Percentiles rank a stretch among this genome's conserved stretches.
Conservation (phyloP, 208 protist genomes). For the Sergeia podlipaevii region DNA sequence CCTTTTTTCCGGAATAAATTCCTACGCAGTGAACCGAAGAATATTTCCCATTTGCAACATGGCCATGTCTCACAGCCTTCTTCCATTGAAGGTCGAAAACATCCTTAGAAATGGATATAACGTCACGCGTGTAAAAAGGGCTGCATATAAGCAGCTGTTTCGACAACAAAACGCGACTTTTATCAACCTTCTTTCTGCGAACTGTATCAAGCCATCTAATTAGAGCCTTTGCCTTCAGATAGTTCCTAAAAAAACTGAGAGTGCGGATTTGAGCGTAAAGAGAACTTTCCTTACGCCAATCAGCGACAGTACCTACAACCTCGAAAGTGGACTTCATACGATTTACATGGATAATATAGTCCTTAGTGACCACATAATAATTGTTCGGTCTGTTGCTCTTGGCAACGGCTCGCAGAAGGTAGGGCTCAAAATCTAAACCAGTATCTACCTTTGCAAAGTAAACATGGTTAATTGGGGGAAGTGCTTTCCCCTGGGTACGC, state of each 20-base stretch:
- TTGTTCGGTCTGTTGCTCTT: conserved; percentile 58
- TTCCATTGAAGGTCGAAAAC: conserved; percentile 27
- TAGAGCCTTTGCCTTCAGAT: conserved; percentile 46
- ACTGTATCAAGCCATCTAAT: conserved; percentile 25
- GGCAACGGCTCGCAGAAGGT: conserved; percentile 73
- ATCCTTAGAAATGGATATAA: conserved; percentile 17
- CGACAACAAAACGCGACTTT: conserved; percentile 21
- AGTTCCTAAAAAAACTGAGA: conserved; percentile 65
- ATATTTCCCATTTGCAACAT: neutral
- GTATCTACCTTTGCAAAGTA: conserved; percentile 72
- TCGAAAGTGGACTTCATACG: conserved; percentile 39
- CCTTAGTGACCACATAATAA: conserved; percentile 78
- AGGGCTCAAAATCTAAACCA: conserved; percentile 72
- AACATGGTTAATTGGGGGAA: conserved; percentile 73
- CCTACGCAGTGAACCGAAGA: conserved; percentile 4
- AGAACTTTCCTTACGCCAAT: conserved; percentile 57
- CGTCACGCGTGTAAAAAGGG: conserved; percentile 19
- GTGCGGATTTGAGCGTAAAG: conserved; percentile 37
- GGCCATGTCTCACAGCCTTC: neutral
- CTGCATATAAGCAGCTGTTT: conserved; percentile 51
- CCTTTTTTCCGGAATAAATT: conserved; percentile 12
- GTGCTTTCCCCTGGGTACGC: conserved; percentile 21
- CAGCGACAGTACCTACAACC: conserved; percentile 24
- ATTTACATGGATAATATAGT: conserved; percentile 68
- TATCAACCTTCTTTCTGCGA: conserved; percentile 17